Evolutionary conservation across 805 yeast genomes (phyloP).

Genomic region (Lachancea quebecensis): DNA sequence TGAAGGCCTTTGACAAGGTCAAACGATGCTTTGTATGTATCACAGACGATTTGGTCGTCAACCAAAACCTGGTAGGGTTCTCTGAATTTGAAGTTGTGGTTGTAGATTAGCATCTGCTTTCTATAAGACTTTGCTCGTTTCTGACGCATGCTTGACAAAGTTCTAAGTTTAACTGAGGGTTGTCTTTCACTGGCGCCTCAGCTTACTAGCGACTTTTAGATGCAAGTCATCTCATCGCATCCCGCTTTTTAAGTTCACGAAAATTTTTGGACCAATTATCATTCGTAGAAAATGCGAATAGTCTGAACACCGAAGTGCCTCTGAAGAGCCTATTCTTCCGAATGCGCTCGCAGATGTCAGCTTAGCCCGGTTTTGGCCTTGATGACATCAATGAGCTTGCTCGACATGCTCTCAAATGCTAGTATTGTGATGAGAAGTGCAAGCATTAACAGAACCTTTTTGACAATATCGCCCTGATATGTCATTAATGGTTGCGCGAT

Average conservation of each 20-base stretch:
- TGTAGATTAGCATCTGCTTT: conserved; percentile 82
- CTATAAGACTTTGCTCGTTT: conserved; percentile 91
- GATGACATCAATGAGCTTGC: too few species aligned
- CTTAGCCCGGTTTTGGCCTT: too few species aligned
- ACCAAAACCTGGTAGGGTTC: conserved; percentile 88
- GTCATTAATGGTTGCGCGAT: too few species aligned
- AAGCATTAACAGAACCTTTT: too few species aligned
- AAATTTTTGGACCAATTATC: conserved; percentile 1
- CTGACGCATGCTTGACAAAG: conserved; percentile 63
- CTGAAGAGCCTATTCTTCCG: neutral
- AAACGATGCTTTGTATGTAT: conserved; percentile 58
- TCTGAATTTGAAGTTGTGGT: conserved; percentile 83
- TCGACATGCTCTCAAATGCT: too few species aligned
- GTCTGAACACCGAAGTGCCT: neutral
- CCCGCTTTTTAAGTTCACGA: conserved; percentile 1
- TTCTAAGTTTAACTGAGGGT: neutral
- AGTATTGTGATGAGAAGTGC: too few species aligned
- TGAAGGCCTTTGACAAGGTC: conserved; percentile 76
- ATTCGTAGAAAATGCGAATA: neutral
- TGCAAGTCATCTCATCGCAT: conserved; percentile 13
- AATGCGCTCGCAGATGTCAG: too few species aligned
- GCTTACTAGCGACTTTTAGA: neutral
- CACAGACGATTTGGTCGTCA: conserved; percentile 70
- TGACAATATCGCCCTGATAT: too few species aligned
- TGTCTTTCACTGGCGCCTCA: neutral